Conservation (phyloP, 352 stramenopile species). For the Saprolegnia parasitica region DNA sequence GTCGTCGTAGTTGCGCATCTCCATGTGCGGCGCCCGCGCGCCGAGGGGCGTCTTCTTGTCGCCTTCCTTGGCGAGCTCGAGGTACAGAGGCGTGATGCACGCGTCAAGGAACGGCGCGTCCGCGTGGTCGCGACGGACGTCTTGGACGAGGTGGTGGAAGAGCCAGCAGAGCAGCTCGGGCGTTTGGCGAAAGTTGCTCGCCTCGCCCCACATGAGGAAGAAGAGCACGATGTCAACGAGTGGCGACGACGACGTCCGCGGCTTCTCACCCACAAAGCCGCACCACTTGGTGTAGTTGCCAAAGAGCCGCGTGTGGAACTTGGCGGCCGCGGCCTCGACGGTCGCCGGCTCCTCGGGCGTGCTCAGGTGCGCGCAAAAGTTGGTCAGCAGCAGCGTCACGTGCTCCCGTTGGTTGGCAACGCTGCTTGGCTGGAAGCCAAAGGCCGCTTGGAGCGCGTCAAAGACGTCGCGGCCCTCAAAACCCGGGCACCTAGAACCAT, state of each 20-base stretch:
- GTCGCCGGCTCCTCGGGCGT: not conserved
- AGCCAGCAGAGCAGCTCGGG: constrained; percentile 98
- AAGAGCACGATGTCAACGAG: constrained; percentile 88
- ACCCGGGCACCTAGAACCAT: constrained; percentile 13
- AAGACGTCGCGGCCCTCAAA: constrained; percentile 32
- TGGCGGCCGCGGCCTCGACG: constrained; percentile 28
- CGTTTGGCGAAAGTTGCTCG: constrained; percentile 96
- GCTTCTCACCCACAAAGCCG: constrained; percentile 65
- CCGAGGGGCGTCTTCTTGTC: constrained; percentile 83
- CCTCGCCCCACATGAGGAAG: constrained; percentile 99
- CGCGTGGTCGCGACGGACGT: constrained; percentile 48
- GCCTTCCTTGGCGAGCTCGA: constrained; percentile 75
- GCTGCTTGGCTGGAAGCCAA: constrained; percentile 29
- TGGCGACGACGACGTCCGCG: constrained; percentile 46
- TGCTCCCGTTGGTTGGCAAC: constrained; percentile 26
- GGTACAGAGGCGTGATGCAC: constrained; percentile 74
- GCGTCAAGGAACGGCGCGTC: constrained; percentile 59
- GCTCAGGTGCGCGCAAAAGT: constrained; percentile 33
- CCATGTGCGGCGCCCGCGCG: constrained; percentile 54
- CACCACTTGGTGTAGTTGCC: constrained; percentile 88
- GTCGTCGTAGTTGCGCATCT: constrained; percentile 83
- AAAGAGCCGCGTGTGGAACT: constrained; percentile 74
- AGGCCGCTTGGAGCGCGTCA: constrained; percentile 9
- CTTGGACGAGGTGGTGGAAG: constrained; percentile 90
- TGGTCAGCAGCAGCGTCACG: constrained; percentile 26